Base-by-base conservation (phyloP, 1,284 basidiomycete species). In the Cryptococcus sp. region DNA sequence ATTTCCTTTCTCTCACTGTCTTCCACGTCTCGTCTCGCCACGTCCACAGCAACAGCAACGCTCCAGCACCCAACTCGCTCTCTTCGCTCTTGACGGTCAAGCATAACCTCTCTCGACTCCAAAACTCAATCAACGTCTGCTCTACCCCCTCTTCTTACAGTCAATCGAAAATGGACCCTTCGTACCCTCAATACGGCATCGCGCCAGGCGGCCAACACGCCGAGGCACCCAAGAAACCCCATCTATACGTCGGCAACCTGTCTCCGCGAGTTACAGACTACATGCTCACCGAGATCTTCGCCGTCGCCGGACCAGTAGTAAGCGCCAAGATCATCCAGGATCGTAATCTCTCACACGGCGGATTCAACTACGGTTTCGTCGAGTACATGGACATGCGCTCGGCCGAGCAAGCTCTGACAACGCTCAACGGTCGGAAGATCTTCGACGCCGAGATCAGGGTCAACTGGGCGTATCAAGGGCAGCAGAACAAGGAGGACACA, bases 321-420 rank as follows among this genome's bases (percentile, higher is more conserved):
- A 90, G 92, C 72, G 94, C 96, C 78, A 98, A 98, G 86, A 97
- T 99, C 78, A 96, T 99, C 76, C 93, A 93, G 47, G 94, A 98
- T 82, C 87, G 93, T 70, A 97, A 94, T 83, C 96, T 93, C 78
- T 91, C 94, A 80, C 93, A 96, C 75, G 94, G 92, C 59, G 93
- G 93, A 57, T 88, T 95, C 79, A 97, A 96, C 83, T 99, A 98
- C 75, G 95, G 95, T 68, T 98, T 95, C 80, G 94, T 96, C 78
- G 93, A 95, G 81, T 96, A 94, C 81, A 88, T 89, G 78, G 93
- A 98, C 78, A 94, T 98, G 89, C 88, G 91, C 62, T 90, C 92
- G 38, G 95, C 95, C 38, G 95, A 99, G 81, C 95, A 93, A 57
- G 95, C 95, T 20, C 84, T 98, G 47, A 90, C 93, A 80, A 96